Evolutionary conservation across 257 asterid genomes (phyloP).

Genomic region (Ophiorrhiza pumila): DNA sequence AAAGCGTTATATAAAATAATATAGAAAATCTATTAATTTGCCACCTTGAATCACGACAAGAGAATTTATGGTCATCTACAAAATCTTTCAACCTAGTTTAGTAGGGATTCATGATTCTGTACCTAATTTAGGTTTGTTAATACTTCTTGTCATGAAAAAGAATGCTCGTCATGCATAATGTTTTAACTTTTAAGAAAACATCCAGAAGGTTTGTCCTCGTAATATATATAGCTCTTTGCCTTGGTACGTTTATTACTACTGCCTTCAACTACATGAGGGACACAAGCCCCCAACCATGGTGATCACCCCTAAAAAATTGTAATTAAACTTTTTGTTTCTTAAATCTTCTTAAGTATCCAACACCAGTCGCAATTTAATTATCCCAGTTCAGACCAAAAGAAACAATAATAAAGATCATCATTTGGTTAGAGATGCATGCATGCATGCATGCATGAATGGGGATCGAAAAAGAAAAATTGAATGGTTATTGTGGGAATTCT

Average conservation of each 20-base stretch:
- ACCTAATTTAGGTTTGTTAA: slow-evolving; percentile 8
- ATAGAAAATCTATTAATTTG: no score
- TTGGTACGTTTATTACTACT: no score
- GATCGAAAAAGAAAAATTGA: not conserved
- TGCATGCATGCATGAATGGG: no score
- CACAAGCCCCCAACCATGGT: no score
- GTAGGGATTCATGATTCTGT: slow-evolving; percentile 21
- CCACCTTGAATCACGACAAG: slow-evolving; percentile 23
- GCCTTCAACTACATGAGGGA: no score
- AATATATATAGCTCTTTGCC: not conserved
- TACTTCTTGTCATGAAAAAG: not conserved
- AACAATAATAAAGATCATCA: not conserved
- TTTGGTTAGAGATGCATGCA: not conserved
- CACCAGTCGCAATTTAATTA: not conserved
- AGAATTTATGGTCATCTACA: not conserved
- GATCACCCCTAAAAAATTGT: no score
- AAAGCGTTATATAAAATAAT: no score
- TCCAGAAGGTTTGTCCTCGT: not conserved
- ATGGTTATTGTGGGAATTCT: slow-evolving; percentile 4
- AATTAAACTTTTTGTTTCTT: not conserved
- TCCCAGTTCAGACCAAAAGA: slow-evolving; percentile 12
- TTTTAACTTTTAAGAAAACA: not conserved
- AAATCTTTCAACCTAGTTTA: slow-evolving; percentile 1
- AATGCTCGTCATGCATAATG: not conserved
- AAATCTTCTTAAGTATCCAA: not conserved